These are phyloP conservation scores for Scleromitrula shiraiana DNA, from an alignment of 2,329 filamentous ascomycete species.

Conservation along the genomic window DNA sequence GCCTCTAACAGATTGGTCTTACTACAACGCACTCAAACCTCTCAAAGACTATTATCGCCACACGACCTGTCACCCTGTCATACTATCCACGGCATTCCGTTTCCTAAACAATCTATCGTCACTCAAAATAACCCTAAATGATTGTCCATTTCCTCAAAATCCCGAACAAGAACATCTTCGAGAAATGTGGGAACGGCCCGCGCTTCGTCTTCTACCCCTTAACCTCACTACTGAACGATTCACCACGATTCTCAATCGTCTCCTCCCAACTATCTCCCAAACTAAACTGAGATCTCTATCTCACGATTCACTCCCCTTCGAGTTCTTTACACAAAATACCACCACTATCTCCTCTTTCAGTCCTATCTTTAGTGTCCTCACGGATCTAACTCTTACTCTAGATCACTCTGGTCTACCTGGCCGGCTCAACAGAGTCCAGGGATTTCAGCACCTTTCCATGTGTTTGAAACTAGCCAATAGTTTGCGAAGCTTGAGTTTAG, in stretches of 20 bases:
- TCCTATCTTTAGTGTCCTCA: slow-evolving; percentile 15
- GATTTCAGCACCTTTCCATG: slow-evolving; percentile 15
- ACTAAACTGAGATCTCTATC: slow-evolving; percentile 13
- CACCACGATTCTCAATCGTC: slow-evolving; percentile 14
- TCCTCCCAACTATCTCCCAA: not conserved
- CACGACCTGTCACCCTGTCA: slow-evolving; percentile 14
- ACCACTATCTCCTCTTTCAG: slow-evolving; percentile 12
- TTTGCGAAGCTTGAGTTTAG: slow-evolving; percentile 15
- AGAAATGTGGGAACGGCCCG: slow-evolving; percentile 23
- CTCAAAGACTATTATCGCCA: slow-evolving; percentile 23
- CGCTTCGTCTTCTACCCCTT: slow-evolving; percentile 18
- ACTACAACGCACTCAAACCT: slow-evolving; percentile 25
- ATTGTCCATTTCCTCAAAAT: not conserved
- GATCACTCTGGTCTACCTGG: slow-evolving; percentile 18
- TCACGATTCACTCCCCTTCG: slow-evolving; percentile 26
- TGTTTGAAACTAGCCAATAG: slow-evolving; percentile 14
- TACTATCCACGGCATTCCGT: slow-evolving; percentile 15
- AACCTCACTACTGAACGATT: slow-evolving; percentile 20
- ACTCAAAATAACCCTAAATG: not conserved
- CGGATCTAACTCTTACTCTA: slow-evolving; percentile 14
- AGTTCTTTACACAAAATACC: slow-evolving; percentile 23
- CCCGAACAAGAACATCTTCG: slow-evolving; percentile 12
- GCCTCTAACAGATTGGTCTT: slow-evolving; percentile 27
- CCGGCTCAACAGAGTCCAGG: no score
- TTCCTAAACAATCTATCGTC: slow-evolving; percentile 16